These are phyloP conservation scores for Aspergillus bertholletiae DNA, from an alignment of 495 filamentous ascomycete species.

Conservation along the genomic window DNA sequence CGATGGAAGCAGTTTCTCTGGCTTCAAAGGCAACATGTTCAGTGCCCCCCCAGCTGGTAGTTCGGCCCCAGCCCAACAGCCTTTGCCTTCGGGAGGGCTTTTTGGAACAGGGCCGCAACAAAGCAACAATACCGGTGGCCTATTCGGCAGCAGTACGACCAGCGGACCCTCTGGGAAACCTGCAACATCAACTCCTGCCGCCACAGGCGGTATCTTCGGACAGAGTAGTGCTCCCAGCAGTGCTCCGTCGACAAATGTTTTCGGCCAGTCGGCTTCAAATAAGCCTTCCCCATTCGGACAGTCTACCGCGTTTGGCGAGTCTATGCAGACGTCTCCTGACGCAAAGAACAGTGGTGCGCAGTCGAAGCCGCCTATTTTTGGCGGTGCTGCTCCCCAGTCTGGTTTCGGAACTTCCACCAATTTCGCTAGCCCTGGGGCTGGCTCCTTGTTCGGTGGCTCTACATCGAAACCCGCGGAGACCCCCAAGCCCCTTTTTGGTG, in stretches of 20 bases:
- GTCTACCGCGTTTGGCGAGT: slow-evolving; percentile 27
- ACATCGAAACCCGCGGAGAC: slow-evolving; percentile 13
- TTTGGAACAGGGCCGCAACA: slow-evolving; percentile 19
- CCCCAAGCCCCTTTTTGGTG: slow-evolving; percentile 22
- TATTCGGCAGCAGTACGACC: slow-evolving; percentile 22
- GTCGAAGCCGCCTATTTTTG: slow-evolving; percentile 18
- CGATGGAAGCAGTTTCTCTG: slow-evolving; percentile 18
- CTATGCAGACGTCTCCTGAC: slow-evolving; percentile 45
- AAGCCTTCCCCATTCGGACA: slow-evolving; percentile 25
- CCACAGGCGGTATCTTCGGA: slow-evolving; percentile 7
- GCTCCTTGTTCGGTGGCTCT: slow-evolving; percentile 16
- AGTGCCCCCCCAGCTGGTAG: slow-evolving; percentile 19
- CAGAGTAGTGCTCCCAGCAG: slow-evolving; percentile 15
- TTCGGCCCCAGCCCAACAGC: slow-evolving; percentile 18
- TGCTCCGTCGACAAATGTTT: slow-evolving; percentile 19
- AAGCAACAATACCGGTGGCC: slow-evolving; percentile 12
- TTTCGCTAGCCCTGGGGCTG: slow-evolving; percentile 9
- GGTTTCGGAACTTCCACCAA: slow-evolving; percentile 13
- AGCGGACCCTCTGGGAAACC: slow-evolving; percentile 15
- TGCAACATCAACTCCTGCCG: slow-evolving; percentile 8
- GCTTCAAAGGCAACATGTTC: slow-evolving; percentile 35
- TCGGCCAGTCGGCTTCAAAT: slow-evolving; percentile 18
- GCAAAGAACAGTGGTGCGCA: slow-evolving; percentile 24
- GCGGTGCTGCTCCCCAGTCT: slow-evolving; percentile 13
- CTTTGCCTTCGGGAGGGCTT: slow-evolving; percentile 17